A percentile compares a stretch with the other conserved stretches of the same genome.
These are phyloP conservation scores for Botryotinia globosa DNA, from an alignment of 2,329 filamentous ascomycete genomes.

Conservation along the genomic window DNA sequence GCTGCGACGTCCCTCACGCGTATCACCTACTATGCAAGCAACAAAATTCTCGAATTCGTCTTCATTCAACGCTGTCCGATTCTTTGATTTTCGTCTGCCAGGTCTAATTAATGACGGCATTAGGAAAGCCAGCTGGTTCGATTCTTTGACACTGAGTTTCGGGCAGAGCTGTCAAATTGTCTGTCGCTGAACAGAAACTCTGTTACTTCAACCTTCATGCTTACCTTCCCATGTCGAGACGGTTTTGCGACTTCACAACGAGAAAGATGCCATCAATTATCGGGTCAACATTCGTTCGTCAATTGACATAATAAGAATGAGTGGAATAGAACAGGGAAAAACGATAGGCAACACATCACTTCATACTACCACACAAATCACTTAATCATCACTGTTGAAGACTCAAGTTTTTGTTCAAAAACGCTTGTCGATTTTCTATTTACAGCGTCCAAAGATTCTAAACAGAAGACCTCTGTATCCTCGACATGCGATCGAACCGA, in stretches of 20 bases:
- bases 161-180: background rate
- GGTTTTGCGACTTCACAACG: background rate
- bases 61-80: background rate
- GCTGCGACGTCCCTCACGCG: background rate
- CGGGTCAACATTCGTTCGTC: too few relatives aligned
- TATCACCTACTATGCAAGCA: background rate
- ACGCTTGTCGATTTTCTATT: background rate
- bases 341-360: background rate
- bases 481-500: background rate
- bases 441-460: background rate
- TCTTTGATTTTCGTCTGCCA: background rate
- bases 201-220: background rate
- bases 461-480: background rate
- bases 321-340: background rate
- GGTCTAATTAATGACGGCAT: accelerated
- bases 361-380: background rate
- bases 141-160: background rate
- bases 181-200: background rate
- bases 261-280: background rate
- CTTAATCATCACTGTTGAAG: background rate
- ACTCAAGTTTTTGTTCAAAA: background rate
- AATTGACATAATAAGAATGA: background rate
- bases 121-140: background rate
- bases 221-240: background rate
- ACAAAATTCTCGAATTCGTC: accelerated